phyloP scores from a whole-genome alignment of 1,139 yeast species.

The Scheffersomyces insectosa region DNA sequence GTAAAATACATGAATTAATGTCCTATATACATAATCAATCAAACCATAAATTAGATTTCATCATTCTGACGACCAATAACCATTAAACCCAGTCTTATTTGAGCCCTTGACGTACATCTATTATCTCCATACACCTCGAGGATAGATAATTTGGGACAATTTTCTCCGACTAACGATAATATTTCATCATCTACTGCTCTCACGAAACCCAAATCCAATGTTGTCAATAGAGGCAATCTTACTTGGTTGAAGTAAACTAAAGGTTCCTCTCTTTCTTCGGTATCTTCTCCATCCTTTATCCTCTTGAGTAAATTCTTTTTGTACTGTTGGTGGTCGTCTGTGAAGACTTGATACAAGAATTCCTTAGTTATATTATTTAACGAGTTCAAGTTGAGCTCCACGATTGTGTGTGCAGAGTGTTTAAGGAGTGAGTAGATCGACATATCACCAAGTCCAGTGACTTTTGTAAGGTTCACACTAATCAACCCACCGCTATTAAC shows the following conservation, averaged over 20 bases:
- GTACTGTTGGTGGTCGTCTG: slow-evolving; percentile 34
- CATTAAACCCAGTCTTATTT: slow-evolving; percentile 52
- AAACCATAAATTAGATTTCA: slow-evolving; percentile 5
- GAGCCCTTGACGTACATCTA: slow-evolving; percentile 59
- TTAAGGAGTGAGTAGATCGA: slow-evolving; percentile 59
- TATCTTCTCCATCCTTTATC: slow-evolving; percentile 15
- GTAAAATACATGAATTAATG: neutral
- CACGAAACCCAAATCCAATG: slow-evolving; percentile 75
- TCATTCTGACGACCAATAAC: slow-evolving; percentile 81
- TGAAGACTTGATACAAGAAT: slow-evolving; percentile 46
- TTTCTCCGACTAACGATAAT: slow-evolving; percentile 50
- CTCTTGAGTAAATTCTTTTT: slow-evolving; percentile 30
- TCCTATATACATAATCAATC: slow-evolving; percentile 1
- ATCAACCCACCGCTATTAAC: slow-evolving; percentile 59
- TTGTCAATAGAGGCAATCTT: slow-evolving; percentile 54
- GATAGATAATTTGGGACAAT: slow-evolving; percentile 60
- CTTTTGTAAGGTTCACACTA: slow-evolving; percentile 63
- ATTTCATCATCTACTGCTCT: slow-evolving; percentile 68
- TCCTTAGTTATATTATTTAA: slow-evolving; percentile 55
- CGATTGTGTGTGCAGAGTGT: slow-evolving; percentile 68
- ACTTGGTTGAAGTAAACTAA: slow-evolving; percentile 21
- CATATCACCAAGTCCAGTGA: slow-evolving; percentile 62
- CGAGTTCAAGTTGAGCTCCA: slow-evolving; percentile 72
- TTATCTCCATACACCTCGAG: slow-evolving; percentile 82
- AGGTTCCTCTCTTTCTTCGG: slow-evolving; percentile 6